phyloP scores from a whole-genome alignment of 768 basidiomycete genomes.

The Termitomyces sp. region DNA sequence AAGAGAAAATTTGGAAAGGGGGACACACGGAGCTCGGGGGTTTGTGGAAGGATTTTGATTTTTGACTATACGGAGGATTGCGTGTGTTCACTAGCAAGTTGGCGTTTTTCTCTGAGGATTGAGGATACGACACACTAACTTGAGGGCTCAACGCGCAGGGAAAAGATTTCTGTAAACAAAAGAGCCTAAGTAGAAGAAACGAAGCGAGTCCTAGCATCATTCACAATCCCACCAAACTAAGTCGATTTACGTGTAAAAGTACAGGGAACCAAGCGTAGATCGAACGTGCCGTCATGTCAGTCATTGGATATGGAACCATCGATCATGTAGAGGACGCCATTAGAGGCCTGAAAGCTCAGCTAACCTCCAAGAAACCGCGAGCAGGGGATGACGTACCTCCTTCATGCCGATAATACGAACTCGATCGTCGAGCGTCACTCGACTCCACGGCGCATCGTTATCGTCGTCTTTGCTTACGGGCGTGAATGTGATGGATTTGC shows the following conservation, averaged over 20 bases:
- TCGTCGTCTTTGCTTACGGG: conserved; percentile 28
- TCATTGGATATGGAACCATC: conserved; percentile 42
- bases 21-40: no score
- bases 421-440: conserved; percentile 50
- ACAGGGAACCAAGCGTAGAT: neutral
- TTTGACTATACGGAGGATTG: no score
- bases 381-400: conserved; percentile 38
- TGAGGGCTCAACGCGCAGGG: no score
- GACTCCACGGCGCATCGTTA: conserved; percentile 49
- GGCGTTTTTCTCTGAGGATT: no score
- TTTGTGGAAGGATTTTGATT: no score
- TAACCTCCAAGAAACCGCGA: neutral
- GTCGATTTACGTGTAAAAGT: neutral
- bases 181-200: neutral
- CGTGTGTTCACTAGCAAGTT: no score
- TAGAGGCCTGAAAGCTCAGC: conserved; percentile 33
- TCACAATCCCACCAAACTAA: neutral
- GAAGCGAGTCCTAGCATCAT: neutral
- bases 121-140: no score
- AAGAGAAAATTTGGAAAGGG: no score
- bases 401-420: conserved; percentile 53
- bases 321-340: conserved; percentile 55
- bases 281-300: conserved; percentile 6
- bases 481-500: conserved; percentile 53
- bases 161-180: neutral